Percentiles rank a stretch among this genome's conserved stretches.
phyloP scores from a whole-genome alignment of 371 early-diverging fungal species.

The Mucor velutinosus region DNA sequence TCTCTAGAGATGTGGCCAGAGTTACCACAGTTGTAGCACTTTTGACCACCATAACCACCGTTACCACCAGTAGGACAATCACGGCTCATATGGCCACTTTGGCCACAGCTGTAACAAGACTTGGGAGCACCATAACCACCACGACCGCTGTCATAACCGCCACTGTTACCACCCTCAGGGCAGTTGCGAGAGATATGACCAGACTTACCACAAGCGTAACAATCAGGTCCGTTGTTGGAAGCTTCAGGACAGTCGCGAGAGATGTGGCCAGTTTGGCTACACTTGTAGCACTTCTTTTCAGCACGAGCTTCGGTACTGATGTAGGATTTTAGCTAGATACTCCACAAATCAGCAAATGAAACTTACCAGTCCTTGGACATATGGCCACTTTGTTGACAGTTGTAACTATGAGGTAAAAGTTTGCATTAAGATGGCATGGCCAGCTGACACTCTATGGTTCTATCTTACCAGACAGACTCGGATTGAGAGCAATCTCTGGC shows the following conservation, averaged over 20 bases:
- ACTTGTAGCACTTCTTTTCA: constrained; percentile 62
- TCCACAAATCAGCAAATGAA: background rate
- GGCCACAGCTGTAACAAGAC: constrained; percentile 63
- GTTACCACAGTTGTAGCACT: constrained; percentile 74
- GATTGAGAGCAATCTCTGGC: constrained; percentile 61
- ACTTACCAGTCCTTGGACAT: constrained; percentile 59
- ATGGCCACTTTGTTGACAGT: constrained; percentile 62
- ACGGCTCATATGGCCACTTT: constrained; percentile 53
- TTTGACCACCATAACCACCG: constrained; percentile 28
- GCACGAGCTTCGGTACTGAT: constrained; percentile 59
- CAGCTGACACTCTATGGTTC: background rate
- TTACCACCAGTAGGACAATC: constrained; percentile 32
- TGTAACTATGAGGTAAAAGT: constrained; percentile 47
- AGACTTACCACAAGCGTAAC: constrained; percentile 61
- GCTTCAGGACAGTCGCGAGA: constrained; percentile 63
- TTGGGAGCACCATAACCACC: constrained; percentile 25
- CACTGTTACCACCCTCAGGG: constrained; percentile 43
- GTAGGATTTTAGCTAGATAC: background rate
- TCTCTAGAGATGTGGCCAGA: constrained; percentile 55
- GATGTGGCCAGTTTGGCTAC: constrained; percentile 62
- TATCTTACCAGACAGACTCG: constrained; percentile 61
- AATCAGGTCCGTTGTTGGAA: constrained; percentile 48
- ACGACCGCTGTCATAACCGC: constrained; percentile 16
- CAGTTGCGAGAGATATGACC: constrained; percentile 69
- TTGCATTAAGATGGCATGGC: background rate